A percentile compares a stretch with the other conserved stretches of the same genome.
Conservation (phyloP, 441 rosid species). For the Cnidoscolus chayamansa region DNA sequence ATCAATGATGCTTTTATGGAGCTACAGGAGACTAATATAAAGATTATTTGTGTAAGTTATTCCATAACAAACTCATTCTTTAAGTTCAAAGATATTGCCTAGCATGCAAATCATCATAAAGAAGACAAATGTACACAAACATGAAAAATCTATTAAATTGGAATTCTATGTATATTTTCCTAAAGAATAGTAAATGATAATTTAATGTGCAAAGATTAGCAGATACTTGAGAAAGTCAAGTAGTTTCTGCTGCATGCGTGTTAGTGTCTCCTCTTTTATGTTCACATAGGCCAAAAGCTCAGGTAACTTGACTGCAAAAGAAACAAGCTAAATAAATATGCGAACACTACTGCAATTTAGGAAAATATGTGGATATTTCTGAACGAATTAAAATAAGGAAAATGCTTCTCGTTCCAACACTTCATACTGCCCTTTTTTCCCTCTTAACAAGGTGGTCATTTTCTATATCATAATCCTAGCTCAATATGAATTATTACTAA, state of each 20-base stretch:
- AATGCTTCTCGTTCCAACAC: not conserved
- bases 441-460: not conserved
- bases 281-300: constrained; percentile 79
- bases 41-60: no score
- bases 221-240: constrained; percentile 83
- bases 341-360: not conserved
- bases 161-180: not conserved
- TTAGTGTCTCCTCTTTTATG: constrained; percentile 89
- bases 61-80: no score
- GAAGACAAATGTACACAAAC: not conserved
- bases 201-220: constrained; percentile 15
- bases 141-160: not conserved
- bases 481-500: not conserved
- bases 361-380: not conserved
- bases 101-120: not conserved
- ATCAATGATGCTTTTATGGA: not conserved
- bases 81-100: no score
- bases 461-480: not conserved
- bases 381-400: not conserved
- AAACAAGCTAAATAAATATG: not conserved
- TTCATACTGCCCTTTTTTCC: not conserved
- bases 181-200: not conserved
- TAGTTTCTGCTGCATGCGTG: constrained; percentile 74
- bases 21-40: no score
- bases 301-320: constrained; percentile 80